Base-by-base conservation (phyloP, 148 eudicot species). In the Rhododendron simsii region DNA sequence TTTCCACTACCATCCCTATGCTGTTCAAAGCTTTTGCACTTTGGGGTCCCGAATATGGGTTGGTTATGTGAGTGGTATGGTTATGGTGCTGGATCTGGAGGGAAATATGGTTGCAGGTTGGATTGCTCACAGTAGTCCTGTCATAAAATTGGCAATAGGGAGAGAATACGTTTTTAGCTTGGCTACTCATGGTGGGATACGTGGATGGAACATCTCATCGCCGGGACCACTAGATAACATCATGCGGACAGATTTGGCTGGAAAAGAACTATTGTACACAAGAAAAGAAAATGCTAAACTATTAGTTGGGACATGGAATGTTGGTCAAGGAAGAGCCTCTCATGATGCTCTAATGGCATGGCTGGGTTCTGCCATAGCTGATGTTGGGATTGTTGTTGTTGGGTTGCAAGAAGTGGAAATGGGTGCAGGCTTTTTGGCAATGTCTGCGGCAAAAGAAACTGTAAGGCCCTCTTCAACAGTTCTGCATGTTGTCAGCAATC, bases 361-460 rank as follows among this genome's bases (percentile, higher is more conserved):
- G 99, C 71, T 98, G 59, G 93, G 98, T 50, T 93, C 96, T 50
- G 85, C 90, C 11, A 89, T 89, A n/a, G 92, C 95, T 21, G 98
- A 98, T 89, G 98, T 94, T 61, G 96, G 95, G 48, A 94, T 98
- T 57, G 89, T 98, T 71, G 98, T 98, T 75, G 93, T 98, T 81
- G 99, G 99, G 76, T 91, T 94, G 92, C 99, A 98, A 91, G 99
- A 98, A 91, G 99, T 98, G 84, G 99, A 98, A 85, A 98, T 98
- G 99, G 99, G 99, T 7, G 99, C 99, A 18, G 99, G 99, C 33
- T 98, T 98, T 87, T 95, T 98, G 86, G 99, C 99, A 10, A 94
- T 98, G 98, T 98, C 99, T n/a, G 99, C 98, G 47, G 99, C 99
- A 3, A 98, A 98, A 95, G 99, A 98, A 90, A 93, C 98, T 81